Evolutionary conservation across 2,329 filamentous ascomycete species (phyloP), one percentile per base, ranked within the genome.

Genomic region (Xylaria sp.): DNA sequence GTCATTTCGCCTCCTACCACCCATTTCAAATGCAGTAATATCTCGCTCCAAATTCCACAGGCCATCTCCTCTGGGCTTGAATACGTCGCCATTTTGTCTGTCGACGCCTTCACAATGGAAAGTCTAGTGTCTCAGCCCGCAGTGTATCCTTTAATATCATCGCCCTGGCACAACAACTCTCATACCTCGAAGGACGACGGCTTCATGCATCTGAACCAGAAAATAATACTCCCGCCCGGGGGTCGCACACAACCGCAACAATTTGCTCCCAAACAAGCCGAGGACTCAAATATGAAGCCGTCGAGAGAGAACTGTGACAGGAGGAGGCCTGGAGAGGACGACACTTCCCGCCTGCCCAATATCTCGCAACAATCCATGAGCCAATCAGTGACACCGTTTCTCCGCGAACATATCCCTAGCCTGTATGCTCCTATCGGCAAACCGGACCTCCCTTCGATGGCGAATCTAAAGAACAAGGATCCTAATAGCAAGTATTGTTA

Each of bases 401-500:
- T 98, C 55, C 88, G 91, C 68, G 90, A 93, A 74, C 93, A 98
- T 73, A 96, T 97, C 51, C 94, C 94, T 2, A 87, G 87, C 64
- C 85, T 95, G 71, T 97, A 98, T 78, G 92, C 93, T 33, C 92
- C 92, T 15, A 80, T 92, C 58, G 89, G 90, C 62, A 87, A 87
- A 68, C 78, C 79, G 7, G 80, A 82, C 60, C 76, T 78, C 54
- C 74, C 78, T 38, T 73, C 77, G 63, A 77, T 76, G 68, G 58
- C 70, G 59, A 68, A 71, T 57, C 74, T 73, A 23, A 74, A 74
- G 49, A 78, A 80, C 46, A 81, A 76, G 70, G 85, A 87, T 64
- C 85, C 83, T 35, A 96, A 93, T 75, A 96, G 92, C 69, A 95
- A 91, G 75, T 98, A 90, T 79, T 99, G 95, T 79, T 99, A 99